Percentiles rank a stretch among this genome's conserved stretches.
Conservation (phyloP, 2,329 filamentous ascomycete genomes). For the Geosmithia morbida region DNA sequence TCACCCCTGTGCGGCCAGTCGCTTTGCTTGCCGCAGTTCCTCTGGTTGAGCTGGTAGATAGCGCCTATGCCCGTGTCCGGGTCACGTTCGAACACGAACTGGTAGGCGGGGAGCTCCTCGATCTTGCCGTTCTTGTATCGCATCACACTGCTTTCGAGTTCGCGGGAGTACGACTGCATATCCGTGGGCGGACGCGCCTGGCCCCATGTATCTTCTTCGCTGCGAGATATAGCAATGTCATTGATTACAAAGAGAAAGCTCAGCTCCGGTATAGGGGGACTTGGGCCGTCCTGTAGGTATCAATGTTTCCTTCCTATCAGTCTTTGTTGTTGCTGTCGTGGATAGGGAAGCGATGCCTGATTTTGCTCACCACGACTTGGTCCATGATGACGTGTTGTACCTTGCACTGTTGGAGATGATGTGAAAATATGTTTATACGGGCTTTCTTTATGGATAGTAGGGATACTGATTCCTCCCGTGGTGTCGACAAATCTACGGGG, state of each 20-base stretch:
- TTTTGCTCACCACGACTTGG: too few relatives aligned
- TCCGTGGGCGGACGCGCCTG: constrained; percentile 10
- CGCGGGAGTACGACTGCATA: constrained; percentile 9
- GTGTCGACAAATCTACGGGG: too few relatives aligned
- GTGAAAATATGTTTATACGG: too few relatives aligned
- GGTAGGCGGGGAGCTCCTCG: not conserved
- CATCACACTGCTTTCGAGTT: constrained; percentile 18
- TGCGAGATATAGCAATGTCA: constrained; percentile 11
- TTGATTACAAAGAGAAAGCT: constrained; percentile 25
- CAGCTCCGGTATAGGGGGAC: constrained; percentile 1
- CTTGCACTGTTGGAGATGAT: too few relatives aligned
- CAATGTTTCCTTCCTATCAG: too few relatives aligned
- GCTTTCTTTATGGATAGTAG: too few relatives aligned
- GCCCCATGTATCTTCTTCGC: constrained; percentile 2
- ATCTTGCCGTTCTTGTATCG: constrained; percentile 17
- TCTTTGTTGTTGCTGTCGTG: too few relatives aligned
- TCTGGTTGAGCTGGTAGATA: not conserved
- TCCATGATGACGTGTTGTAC: too few relatives aligned
- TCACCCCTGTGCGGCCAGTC: too few relatives aligned
- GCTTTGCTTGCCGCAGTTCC: not conserved
- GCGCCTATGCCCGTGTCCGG: not conserved
- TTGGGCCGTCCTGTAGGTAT: too few relatives aligned
- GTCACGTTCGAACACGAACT: not conserved
- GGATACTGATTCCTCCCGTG: too few relatives aligned
- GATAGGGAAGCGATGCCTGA: too few relatives aligned